Percentiles rank a stretch among this genome's conserved stretches.
These are phyloP conservation scores for Trichosporon coremiiforme DNA, from an alignment of 1,284 basidiomycete genomes.

Conservation along the genomic window DNA sequence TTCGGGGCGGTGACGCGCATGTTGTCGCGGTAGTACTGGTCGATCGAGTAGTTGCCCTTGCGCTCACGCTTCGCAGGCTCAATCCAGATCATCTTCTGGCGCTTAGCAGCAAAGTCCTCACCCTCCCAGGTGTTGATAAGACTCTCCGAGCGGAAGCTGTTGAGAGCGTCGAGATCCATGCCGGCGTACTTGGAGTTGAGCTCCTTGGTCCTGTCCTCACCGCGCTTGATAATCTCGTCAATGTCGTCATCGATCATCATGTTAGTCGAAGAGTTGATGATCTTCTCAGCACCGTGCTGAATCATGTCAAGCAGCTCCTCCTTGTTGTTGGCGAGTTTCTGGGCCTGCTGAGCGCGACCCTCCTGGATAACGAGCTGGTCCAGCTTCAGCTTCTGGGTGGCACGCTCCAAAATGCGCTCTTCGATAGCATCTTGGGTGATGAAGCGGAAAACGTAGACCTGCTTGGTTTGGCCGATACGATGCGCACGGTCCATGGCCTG, in stretches of 20 bases:
- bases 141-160: constrained; percentile 94
- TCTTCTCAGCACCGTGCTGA: constrained; percentile 94
- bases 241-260: constrained; percentile 88
- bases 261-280: constrained; percentile 73
- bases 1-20: constrained; percentile 70
- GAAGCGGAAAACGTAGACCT: constrained; percentile 97
- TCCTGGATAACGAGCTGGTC: constrained; percentile 99
- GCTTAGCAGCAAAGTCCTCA: constrained; percentile 77
- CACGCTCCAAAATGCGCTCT: constrained; percentile 94
- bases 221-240: constrained; percentile 87
- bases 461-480: constrained; percentile 97
- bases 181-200: constrained; percentile 91
- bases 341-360: constrained; percentile 65
- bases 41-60: constrained; percentile 93
- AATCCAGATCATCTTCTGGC: constrained; percentile 71
- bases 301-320: constrained; percentile 99
- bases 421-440: constrained; percentile 96
- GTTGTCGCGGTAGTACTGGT: constrained; percentile 91
- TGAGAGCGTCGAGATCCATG: constrained; percentile 90
- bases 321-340: constrained; percentile 74
- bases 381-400: constrained; percentile 92
- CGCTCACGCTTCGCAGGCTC: constrained; percentile 94
- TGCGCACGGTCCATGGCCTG: constrained; percentile 99
- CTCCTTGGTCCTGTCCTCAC: constrained; percentile 86
- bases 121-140: constrained; percentile 91